These are phyloP conservation scores for Rhodotorula toruloides DNA, from an alignment of 768 basidiomycete genomes.

Conservation along the genomic window DNA sequence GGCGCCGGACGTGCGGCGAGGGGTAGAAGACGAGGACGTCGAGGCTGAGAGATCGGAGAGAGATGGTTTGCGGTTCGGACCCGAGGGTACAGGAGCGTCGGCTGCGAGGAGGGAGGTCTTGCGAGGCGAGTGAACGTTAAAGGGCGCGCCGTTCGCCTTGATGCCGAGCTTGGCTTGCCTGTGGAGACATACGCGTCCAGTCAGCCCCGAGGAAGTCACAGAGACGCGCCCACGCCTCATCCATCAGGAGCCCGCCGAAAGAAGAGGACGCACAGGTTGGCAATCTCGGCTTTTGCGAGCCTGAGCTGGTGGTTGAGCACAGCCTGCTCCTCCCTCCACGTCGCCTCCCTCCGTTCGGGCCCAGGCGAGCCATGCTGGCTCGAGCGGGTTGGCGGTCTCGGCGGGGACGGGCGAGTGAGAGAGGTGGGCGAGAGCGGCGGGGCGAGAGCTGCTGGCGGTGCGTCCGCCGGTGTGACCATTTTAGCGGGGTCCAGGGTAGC, in stretches of 20 bases:
- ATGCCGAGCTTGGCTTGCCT: constrained; percentile 29
- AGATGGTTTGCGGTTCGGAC: background rate
- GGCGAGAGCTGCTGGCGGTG: too few relatives aligned
- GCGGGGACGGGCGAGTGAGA: too few relatives aligned
- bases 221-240: background rate
- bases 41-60: background rate
- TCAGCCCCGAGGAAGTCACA: background rate
- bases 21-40: background rate
- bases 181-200: background rate
- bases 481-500: too few relatives aligned
- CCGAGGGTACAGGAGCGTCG: background rate
- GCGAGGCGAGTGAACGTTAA: constrained; percentile 31
- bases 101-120: constrained; percentile 1
- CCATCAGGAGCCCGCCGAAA: background rate
- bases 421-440: too few relatives aligned
- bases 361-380: background rate
- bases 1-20: too few relatives aligned
- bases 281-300: constrained; percentile 22
- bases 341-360: background rate
- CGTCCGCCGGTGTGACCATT: too few relatives aligned
- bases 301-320: constrained; percentile 24
- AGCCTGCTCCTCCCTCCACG: constrained; percentile 22
- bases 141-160: constrained; percentile 15
- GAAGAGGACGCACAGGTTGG: constrained; percentile 5
- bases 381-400: background rate